Evolutionary conservation across 495 filamentous ascomycete species (phyloP), one percentile per base, ranked within the genome.

Genomic region (Penicillium macrosclerotiorum): DNA sequence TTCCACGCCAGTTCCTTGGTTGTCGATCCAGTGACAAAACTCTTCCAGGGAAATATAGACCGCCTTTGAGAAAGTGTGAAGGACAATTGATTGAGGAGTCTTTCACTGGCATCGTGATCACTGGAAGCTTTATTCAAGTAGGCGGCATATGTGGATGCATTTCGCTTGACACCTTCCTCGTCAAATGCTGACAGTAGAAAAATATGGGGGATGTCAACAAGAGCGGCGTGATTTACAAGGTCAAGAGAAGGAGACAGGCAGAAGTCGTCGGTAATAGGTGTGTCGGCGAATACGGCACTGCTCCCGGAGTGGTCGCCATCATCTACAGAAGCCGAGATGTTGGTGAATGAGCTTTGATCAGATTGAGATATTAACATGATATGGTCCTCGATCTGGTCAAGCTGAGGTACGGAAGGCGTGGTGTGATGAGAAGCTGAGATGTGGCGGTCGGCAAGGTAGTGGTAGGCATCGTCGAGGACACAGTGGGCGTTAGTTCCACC

Each of bases 401-500:
- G 30, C 11, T 23, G 38, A 0, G 47, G 46, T 5, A 32, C 46
- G 12, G 34, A 25, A 11, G 38, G 33, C 9, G 30, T 25, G 4
- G 55, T 58, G 18, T 42, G 26, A 9, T 58, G 55, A 7, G 18
- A 6, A 3, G 37, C 43, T 8, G 19, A 8, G 24, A 58, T 45
- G 8, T 29, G 30, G 11, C 47, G 51, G 12, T 55, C 38, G 12
- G 39, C 14, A 2, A 58, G 51, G 30, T 51, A 58, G 29, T 58
- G 42, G 13, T 54, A 58, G 12, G 55, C 55, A n/a, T 58, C 55
- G 25, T 85, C 81, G 4, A 86, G 22, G 16, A 86, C 79, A 13
- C 67, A 78, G 39, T 85, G 82, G 3, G 79, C 72, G 50, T 86
- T 86, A 11, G 76, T 72, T 18, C 83, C 83, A 9, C 83, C 83